Percentiles rank a stretch among this genome's conserved stretches.
phyloP scores from a whole-genome alignment of 2,329 filamentous ascomycete genomes.

The Pyrenophora teres region DNA sequence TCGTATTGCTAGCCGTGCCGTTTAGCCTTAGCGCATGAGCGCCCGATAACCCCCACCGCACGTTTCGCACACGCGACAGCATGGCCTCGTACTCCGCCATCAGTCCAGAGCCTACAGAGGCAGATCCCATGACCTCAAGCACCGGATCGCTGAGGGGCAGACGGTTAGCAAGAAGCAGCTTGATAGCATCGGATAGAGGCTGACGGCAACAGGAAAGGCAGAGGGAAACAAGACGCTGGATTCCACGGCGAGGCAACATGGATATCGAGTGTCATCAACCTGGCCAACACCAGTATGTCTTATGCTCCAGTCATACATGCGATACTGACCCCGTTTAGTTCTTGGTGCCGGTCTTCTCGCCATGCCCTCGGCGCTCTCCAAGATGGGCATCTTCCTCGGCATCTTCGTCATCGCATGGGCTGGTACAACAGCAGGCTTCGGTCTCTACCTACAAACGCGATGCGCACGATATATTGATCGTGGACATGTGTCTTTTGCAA shows the following conservation, averaged over 20 bases:
- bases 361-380: constrained; percentile 92
- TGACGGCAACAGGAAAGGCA: constrained; percentile 54
- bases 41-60: constrained; percentile 27
- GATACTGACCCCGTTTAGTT: constrained; percentile 59
- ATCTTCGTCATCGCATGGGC: constrained; percentile 88
- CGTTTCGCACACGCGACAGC: constrained; percentile 24
- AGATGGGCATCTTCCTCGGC: constrained; percentile 91
- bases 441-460: constrained; percentile 90
- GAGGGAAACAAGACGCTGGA: constrained; percentile 73
- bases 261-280: constrained; percentile 89
- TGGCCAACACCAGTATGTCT: constrained; percentile 87
- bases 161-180: constrained; percentile 28
- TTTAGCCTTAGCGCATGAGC: constrained; percentile 29
- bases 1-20: not conserved
- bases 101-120: constrained; percentile 44
- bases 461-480: constrained; percentile 92
- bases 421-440: constrained; percentile 84
- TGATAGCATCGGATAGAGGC: constrained; percentile 3
- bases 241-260: constrained; percentile 78
- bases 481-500: constrained; percentile 89
- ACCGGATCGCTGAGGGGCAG: constrained; percentile 48
- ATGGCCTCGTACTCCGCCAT: constrained; percentile 57
- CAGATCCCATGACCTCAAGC: constrained; percentile 49
- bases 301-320: not conserved
- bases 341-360: constrained; percentile 92